Evolutionary conservation across 768 basidiomycete genomes (phyloP).

Genomic region (Podaxis rugospora): DNA sequence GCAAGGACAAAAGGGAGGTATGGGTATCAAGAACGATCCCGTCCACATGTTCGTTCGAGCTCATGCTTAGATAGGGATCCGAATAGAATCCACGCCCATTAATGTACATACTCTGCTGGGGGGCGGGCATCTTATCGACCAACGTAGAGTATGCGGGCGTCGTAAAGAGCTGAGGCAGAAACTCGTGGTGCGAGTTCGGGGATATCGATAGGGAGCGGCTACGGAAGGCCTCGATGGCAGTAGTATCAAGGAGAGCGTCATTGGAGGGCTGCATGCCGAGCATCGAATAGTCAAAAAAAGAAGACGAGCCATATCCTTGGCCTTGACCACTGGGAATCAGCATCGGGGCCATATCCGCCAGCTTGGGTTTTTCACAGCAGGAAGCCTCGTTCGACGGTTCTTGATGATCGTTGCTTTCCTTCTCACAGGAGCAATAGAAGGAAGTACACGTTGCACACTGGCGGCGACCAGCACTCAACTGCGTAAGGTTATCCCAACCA

Average conservation of each 20-base stretch:
- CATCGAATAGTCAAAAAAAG: constrained; percentile 10
- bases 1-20: background rate
- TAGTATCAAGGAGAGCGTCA: constrained; percentile 8
- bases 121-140: constrained; percentile 16
- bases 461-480: background rate
- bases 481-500: background rate
- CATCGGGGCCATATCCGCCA: background rate
- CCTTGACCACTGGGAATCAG: background rate
- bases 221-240: constrained; percentile 14
- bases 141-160: constrained; percentile 5
- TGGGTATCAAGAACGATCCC: background rate
- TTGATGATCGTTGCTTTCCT: background rate
- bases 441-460: constrained; percentile 8
- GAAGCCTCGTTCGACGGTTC: background rate
- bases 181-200: constrained; percentile 26
- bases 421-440: constrained; percentile 8
- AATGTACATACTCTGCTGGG: constrained; percentile 24
- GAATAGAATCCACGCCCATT: constrained; percentile 16
- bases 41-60: constrained; percentile 13
- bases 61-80: constrained; percentile 17
- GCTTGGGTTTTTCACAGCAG: constrained; percentile 8
- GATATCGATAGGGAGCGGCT: constrained; percentile 28
- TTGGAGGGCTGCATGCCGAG: constrained; percentile 1
- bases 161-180: constrained; percentile 10
- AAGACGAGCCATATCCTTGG: background rate